These are phyloP conservation scores for Eugenia klotzschiana DNA, from an alignment of 441 rosid species.

Conservation along the genomic window DNA sequence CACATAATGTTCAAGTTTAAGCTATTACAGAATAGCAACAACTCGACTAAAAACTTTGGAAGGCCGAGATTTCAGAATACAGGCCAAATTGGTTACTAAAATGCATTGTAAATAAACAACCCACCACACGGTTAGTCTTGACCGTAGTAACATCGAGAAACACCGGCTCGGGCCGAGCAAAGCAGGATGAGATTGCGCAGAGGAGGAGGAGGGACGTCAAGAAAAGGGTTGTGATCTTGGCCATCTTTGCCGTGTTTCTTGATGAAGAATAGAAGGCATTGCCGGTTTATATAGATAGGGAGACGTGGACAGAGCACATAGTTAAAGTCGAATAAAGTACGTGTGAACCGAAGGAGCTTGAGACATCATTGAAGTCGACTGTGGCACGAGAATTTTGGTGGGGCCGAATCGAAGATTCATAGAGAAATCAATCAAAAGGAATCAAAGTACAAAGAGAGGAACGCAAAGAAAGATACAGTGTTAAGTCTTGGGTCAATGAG, in stretches of 20 bases:
- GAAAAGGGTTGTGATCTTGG: slow-evolving; percentile 17
- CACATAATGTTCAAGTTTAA: background rate
- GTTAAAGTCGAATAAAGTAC: background rate
- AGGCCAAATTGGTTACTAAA: background rate
- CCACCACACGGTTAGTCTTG: background rate
- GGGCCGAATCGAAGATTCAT: background rate
- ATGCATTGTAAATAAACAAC: background rate
- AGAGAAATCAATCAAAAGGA: background rate
- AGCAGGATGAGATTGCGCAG: slow-evolving; percentile 13
- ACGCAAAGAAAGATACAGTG: background rate
- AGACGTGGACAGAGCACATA: background rate
- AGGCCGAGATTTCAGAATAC: background rate
- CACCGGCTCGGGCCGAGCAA: slow-evolving; percentile 22
- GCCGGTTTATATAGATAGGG: background rate
- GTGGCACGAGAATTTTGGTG: background rate
- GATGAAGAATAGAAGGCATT: background rate
- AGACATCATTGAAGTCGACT: background rate
- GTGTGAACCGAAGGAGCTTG: background rate
- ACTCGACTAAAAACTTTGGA: background rate
- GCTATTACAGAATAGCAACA: background rate
- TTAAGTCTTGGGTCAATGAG: background rate
- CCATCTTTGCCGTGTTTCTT: background rate
- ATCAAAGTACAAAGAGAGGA: background rate
- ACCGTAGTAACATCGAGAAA: background rate
- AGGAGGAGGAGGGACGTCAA: slow-evolving; percentile 14